Evolutionary conservation across 2,329 filamentous ascomycete genomes (phyloP), one percentile per base, ranked within the genome.

Genomic region (Fusarium devonianum): DNA sequence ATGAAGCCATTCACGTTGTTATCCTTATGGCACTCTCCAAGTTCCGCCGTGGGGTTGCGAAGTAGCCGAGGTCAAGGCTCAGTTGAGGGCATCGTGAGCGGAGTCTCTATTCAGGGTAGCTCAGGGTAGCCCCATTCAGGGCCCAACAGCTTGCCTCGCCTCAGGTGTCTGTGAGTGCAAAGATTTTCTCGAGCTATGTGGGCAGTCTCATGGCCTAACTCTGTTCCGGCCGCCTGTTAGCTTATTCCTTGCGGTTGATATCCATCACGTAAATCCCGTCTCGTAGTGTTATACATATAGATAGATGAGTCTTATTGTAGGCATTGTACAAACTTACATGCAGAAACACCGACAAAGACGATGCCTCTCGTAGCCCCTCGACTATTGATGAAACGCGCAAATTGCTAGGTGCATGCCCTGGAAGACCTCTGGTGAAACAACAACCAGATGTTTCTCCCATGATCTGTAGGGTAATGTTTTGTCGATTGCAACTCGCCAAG

Each of bases 101-200:
- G 36, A 44, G 34, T 25, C 34, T 33, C 28, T 26, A 30, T 48
- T 21, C 32, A 56, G 51, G 56, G 56, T 56, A 59, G 41, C 50
- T 59, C 25, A 26, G 23, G 23, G 23, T 26, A 26, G 10, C 23
- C 29, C 41, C 32, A 38, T 44, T 51, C 40, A 55, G 45, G 55
- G 55, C 56, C 50, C 46, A 58, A 37, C 19, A 29, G 30, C 54
- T 52, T 52, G 46, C 49, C 39, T 42, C 55, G 37, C 52, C 37
- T 8, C 25, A 33, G 32, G 44, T 56, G 38, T 34, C 55, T 25
- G 40, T 48, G 34, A 41, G 42, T 17, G 26, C 26, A 52, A 36
- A 41, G 16, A 32, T 32, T 41, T 37, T 44, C 58, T 22, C 10
- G 26, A 32, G 38, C 33, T 26, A 56, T 37, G 37, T 37, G 50